Conservation (phyloP, 129 eudicot genomes). For the Dittrichia graveolens region DNA sequence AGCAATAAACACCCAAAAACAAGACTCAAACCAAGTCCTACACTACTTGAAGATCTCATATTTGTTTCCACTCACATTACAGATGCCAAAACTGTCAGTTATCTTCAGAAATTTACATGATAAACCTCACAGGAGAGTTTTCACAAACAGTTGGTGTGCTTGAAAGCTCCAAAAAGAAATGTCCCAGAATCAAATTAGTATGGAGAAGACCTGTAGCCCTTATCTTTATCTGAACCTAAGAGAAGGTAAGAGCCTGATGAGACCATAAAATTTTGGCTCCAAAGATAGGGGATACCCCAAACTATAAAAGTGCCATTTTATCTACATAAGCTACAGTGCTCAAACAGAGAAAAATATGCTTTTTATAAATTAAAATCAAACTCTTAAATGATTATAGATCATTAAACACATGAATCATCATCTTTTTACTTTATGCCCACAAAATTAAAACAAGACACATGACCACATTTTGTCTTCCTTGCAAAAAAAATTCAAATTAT, state of each 20-base stretch:
- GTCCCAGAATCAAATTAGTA: slow-evolving; percentile 19
- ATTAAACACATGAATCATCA: slow-evolving; percentile 31
- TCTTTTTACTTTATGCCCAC: slow-evolving; percentile 31
- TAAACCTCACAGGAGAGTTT: slow-evolving; percentile 28
- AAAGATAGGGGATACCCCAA: slow-evolving; percentile 34
- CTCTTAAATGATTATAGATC: slow-evolving; percentile 44
- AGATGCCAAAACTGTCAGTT: neutral
- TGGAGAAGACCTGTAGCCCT: slow-evolving; percentile 36
- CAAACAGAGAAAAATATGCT: neutral
- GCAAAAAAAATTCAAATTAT: slow-evolving; percentile 20
- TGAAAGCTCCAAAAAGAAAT: slow-evolving; percentile 26
- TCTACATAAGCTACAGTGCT: slow-evolving; percentile 20
- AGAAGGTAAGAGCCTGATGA: slow-evolving; percentile 25
- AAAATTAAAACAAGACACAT: slow-evolving; percentile 32
- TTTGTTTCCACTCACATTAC: slow-evolving; percentile 33
- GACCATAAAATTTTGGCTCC: slow-evolving; percentile 38
- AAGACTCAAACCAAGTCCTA: slow-evolving; percentile 78
- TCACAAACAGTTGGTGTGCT: slow-evolving; percentile 43
- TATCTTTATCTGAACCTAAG: slow-evolving; percentile 42
- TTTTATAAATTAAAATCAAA: slow-evolving; percentile 37
- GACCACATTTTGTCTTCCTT: slow-evolving; percentile 27
- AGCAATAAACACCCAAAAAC: slow-evolving; percentile 73
- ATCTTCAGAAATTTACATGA: slow-evolving; percentile 21
- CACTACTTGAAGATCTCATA: slow-evolving; percentile 76
- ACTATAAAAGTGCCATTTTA: slow-evolving; percentile 23